Conservation (phyloP, 495 filamentous ascomycete genomes). For the Xylaria sp. region DNA sequence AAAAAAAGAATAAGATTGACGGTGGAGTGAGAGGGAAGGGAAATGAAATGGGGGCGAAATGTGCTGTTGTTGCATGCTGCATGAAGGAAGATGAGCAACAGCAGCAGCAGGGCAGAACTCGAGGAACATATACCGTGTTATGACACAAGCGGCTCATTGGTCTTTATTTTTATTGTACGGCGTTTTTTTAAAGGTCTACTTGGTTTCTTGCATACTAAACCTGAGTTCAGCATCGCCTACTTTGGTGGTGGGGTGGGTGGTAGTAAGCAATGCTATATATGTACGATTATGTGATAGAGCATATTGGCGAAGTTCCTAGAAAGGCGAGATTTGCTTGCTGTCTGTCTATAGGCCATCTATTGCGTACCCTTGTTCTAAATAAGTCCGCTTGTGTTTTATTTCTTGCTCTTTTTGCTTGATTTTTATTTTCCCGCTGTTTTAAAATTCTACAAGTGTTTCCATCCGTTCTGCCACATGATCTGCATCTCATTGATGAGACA, state of each 20-base stretch:
- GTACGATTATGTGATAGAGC: neutral
- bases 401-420: neutral
- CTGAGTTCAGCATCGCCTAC: neutral
- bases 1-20: neutral
- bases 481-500: slow-evolving; percentile 90
- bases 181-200: slow-evolving; percentile 3
- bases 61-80: neutral
- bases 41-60: neutral
- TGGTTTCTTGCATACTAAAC: slow-evolving; percentile 9
- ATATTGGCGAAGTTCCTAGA: neutral
- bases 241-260: neutral
- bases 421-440: neutral
- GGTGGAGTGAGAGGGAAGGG: neutral
- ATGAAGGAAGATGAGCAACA: neutral
- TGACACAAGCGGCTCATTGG: neutral
- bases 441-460: slow-evolving; percentile 69
- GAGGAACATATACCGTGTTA: neutral
- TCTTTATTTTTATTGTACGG: slow-evolving; percentile 13
- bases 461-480: slow-evolving; percentile 74
- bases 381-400: neutral
- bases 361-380: neutral
- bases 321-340: slow-evolving; percentile 12
- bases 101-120: neutral
- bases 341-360: neutral
- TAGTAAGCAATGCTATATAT: neutral